Percentiles rank a stretch among this genome's conserved stretches.
phyloP scores from a whole-genome alignment of 148 eudicot genomes.

The Oxyria digyna region DNA sequence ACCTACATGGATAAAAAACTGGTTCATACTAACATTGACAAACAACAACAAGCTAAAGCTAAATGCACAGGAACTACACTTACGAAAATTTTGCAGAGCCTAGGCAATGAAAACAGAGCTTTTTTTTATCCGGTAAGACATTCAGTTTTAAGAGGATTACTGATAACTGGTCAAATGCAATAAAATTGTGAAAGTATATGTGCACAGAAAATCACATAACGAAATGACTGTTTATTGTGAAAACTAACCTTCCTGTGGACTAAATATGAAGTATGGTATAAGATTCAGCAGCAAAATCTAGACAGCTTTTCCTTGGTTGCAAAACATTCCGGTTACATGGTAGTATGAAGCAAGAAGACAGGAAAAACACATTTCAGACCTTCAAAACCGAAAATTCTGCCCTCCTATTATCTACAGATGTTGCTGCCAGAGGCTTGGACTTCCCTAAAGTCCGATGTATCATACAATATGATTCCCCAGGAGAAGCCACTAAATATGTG shows the following conservation, averaged over 20 bases:
- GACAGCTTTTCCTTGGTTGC: constrained; percentile 44
- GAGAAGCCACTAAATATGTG: constrained; percentile 96
- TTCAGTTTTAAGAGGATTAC: neutral
- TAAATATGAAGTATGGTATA: constrained; percentile 79
- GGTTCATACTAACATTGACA: neutral
- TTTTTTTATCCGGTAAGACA: neutral
- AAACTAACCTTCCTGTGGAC: constrained; percentile 65
- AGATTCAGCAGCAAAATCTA: constrained; percentile 26
- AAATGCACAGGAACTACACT: too few species aligned
- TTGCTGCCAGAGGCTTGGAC: constrained; percentile 94
- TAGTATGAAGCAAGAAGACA: constrained; percentile 75
- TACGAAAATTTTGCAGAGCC: neutral
- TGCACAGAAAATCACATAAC: neutral
- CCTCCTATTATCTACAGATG: constrained; percentile 81
- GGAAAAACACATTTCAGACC: constrained; percentile 59
- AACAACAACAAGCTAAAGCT: neutral
- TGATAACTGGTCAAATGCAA: neutral
- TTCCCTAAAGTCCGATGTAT: constrained; percentile 85
- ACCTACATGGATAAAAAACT: neutral
- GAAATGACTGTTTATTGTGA: neutral
- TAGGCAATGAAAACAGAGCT: neutral
- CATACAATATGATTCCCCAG: constrained; percentile 96
- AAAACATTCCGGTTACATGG: constrained; percentile 77
- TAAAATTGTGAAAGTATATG: neutral
- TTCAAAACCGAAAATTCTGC: constrained; percentile 86